Base-by-base conservation (phyloP, 2,329 filamentous ascomycete genomes). In the Raffaelea arxii region DNA sequence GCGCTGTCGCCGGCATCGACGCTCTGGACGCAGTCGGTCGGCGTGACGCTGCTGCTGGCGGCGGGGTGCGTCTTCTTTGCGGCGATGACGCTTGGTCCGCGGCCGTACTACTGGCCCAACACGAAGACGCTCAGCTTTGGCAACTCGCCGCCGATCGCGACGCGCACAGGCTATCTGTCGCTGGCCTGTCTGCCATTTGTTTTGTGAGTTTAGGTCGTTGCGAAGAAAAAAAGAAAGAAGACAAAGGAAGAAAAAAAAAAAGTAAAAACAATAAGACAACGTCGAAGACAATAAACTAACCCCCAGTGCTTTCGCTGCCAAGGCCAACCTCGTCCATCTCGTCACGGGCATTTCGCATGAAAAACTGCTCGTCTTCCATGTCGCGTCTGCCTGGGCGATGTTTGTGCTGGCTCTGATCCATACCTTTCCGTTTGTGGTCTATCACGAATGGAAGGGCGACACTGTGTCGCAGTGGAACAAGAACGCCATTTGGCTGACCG, bases 351-450 rank as follows among this genome's bases (percentile, higher is more conserved):
- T 78, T 11, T 68, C 74, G 0, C 74, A 78, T 48, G 77, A 80
- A 54, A 72, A 71, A 46, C 65, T 80, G 2, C 72, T 77, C 47
- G 58, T 74, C n/a, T 75, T 72, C 55, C 74, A 78, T 53, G 65
- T 67, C 42, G 77, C 72, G 71, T 64, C 69, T 4, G 66, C 67
- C 39, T 77, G 73, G 58, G 73, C 71, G 25, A 75, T 78, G 64
- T 77, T 78, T 47, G 62, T 72, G 18, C 62, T 78, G 1, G 73
- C 74, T 0, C 59, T 80, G 4, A 53, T 80, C 6, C 77, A 81
- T 54, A 79, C 75, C 0, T 79, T 80, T 43, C 77, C 77, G 0
- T 80, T 77, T 53, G 71, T 80, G 47, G 61, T 80, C 1, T 74
- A 67, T 51, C 65, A 77, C 51, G 63, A 70, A 21, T 57, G 61